Evolutionary conservation across 2,329 filamentous ascomycete genomes (phyloP).

Genomic region (Fusarium beomiforme): DNA sequence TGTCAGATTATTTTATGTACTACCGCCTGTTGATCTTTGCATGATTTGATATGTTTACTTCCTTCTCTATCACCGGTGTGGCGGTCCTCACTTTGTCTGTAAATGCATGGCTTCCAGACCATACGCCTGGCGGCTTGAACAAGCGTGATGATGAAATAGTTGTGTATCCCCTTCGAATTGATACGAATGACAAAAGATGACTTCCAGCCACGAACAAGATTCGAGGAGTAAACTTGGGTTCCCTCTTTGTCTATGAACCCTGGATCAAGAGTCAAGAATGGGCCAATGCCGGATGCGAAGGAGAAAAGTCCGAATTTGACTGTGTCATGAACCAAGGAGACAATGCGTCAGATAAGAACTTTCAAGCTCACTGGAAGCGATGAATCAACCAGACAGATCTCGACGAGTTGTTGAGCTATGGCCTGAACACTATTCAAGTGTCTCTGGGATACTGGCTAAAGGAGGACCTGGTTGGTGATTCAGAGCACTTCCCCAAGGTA

Average conservation of each 20-base stretch:
- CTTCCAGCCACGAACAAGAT: conserved; percentile 51
- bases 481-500: conserved; percentile 60
- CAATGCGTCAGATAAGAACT: conserved; percentile 55
- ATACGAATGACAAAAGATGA: conserved; percentile 17
- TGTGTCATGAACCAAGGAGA: conserved; percentile 62
- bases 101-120: conserved; percentile 34
- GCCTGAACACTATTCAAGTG: conserved; percentile 64
- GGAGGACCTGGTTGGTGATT: conserved; percentile 59
- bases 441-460: conserved; percentile 66
- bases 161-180: neutral
- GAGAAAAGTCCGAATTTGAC: conserved; percentile 61
- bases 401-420: conserved; percentile 57
- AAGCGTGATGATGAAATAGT: conserved; percentile 16
- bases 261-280: conserved; percentile 62
- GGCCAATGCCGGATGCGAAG: conserved; percentile 58
- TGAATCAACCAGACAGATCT: conserved; percentile 62
- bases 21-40: neutral
- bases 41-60: conserved; percentile 13
- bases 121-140: neutral
- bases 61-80: conserved; percentile 12
- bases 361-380: conserved; percentile 60
- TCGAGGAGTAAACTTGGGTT: conserved; percentile 65
- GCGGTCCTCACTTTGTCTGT: conserved; percentile 23
- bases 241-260: conserved; percentile 62
- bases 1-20: neutral